Conservation (phyloP, 2,329 filamentous ascomycete genomes). For the Botryotinia narcissicola region DNA sequence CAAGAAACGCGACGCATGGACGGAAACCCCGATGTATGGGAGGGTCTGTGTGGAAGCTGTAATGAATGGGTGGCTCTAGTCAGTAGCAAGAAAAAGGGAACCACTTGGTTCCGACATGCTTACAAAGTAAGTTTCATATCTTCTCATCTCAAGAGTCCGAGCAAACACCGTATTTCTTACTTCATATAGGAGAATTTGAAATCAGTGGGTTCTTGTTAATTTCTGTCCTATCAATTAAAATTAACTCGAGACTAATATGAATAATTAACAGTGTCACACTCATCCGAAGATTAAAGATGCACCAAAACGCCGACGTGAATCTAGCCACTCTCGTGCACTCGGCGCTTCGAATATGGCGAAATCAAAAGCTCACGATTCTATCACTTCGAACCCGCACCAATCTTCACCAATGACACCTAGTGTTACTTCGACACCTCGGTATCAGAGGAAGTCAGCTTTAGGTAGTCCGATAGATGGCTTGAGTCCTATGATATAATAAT, state of each 20-base stretch:
- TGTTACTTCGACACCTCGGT: slow-evolving; percentile 42
- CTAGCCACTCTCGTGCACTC: slow-evolving; percentile 46
- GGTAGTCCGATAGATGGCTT: slow-evolving; percentile 42
- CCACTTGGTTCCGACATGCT: slow-evolving; percentile 85
- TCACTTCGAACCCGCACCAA: slow-evolving; percentile 37
- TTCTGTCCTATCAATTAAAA: background rate
- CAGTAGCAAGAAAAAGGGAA: slow-evolving; percentile 89
- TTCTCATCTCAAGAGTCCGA: background rate
- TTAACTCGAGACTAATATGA: background rate
- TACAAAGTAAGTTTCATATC: slow-evolving; percentile 64
- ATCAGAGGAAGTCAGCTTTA: slow-evolving; percentile 31
- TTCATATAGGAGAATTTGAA: background rate
- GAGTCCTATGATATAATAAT: slow-evolving; percentile 48
- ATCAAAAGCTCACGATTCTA: slow-evolving; percentile 31
- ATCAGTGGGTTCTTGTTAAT: background rate
- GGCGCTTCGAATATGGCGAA: slow-evolving; percentile 45
- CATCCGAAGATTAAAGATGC: slow-evolving; percentile 70
- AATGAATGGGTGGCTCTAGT: slow-evolving; percentile 79
- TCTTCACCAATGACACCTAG: slow-evolving; percentile 44
- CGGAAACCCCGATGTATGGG: slow-evolving; percentile 78
- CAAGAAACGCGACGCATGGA: slow-evolving; percentile 73
- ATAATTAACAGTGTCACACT: slow-evolving; percentile 56
- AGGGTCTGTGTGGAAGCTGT: slow-evolving; percentile 74
- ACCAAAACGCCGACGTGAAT: slow-evolving; percentile 65
- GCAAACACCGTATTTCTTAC: background rate